These are phyloP conservation scores for Thelonectria olida DNA, from an alignment of 2,329 filamentous ascomycete species.

Conservation along the genomic window DNA sequence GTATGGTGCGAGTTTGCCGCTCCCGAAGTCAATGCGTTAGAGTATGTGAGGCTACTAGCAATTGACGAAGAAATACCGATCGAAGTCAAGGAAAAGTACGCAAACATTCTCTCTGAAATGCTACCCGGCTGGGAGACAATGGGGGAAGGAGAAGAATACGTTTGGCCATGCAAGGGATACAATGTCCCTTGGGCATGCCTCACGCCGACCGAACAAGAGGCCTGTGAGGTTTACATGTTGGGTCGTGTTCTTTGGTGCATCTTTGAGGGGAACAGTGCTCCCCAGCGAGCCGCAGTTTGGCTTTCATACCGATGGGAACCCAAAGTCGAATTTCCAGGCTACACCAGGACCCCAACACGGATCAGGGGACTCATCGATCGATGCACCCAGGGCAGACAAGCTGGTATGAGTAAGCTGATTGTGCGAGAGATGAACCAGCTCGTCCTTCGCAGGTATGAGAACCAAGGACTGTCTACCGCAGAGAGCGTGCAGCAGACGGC, in stretches of 20 bases:
- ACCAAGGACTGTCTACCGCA: conserved; percentile 45
- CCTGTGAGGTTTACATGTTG: conserved; percentile 70
- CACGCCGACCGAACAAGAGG: conserved; percentile 61
- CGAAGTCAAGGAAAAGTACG: conserved; percentile 52
- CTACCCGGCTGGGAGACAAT: conserved; percentile 56
- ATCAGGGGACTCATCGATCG: conserved; percentile 59
- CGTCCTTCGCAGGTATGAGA: conserved; percentile 50
- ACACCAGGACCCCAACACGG: conserved; percentile 55
- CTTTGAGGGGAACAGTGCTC: conserved; percentile 68
- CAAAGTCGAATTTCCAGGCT: conserved; percentile 64
- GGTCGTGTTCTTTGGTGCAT: conserved; percentile 70
- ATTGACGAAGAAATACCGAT: conserved; percentile 56
- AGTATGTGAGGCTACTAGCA: conserved; percentile 65
- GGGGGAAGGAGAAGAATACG: conserved; percentile 55
- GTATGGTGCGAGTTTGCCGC: conserved; percentile 71
- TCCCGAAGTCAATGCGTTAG: conserved; percentile 67
- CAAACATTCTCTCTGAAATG: conserved; percentile 51
- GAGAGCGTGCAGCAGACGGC: conserved; percentile 50
- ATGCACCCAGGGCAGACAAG: conserved; percentile 60
- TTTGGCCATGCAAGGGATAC: conserved; percentile 59
- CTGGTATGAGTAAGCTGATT: conserved; percentile 55
- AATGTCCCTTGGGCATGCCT: conserved; percentile 66
- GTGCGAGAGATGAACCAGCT: conserved; percentile 57
- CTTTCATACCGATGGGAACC: conserved; percentile 67
- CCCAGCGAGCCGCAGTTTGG: conserved; percentile 66